Conservation (phyloP, 352 stramenopile species). For the Globisporangium heterothallicum region DNA sequence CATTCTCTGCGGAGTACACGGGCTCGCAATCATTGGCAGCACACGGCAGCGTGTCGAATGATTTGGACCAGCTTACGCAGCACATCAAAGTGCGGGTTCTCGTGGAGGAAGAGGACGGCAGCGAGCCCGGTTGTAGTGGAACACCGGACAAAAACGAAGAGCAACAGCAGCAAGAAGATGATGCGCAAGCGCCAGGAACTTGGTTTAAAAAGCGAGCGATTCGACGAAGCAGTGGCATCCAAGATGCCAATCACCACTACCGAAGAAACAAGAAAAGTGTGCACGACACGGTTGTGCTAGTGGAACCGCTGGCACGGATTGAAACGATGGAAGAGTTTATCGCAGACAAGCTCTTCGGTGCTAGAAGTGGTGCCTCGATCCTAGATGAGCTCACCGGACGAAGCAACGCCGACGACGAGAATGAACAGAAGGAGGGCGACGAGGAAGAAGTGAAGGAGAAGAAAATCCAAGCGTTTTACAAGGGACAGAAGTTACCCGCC, state of each 20-base stretch:
- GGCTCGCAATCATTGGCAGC: background rate
- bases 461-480: constrained; percentile 39
- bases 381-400: constrained; percentile 24
- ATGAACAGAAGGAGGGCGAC: constrained; percentile 18
- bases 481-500: constrained; percentile 21
- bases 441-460: constrained; percentile 26
- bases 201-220: constrained; percentile 24
- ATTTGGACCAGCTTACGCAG: constrained; percentile 60
- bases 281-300: constrained; percentile 66
- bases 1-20: constrained; percentile 29
- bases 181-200: constrained; percentile 10
- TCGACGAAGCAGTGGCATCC: constrained; percentile 8
- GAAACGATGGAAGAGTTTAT: constrained; percentile 81
- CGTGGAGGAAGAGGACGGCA: constrained; percentile 36
- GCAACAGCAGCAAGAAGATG: constrained; percentile 2
- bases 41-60: constrained; percentile 25
- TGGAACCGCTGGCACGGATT: constrained; percentile 68
- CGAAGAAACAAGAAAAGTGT: constrained; percentile 34
- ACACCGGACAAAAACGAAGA: constrained; percentile 41
- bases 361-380: constrained; percentile 17
- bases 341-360: constrained; percentile 54
- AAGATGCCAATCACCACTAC: constrained; percentile 12
- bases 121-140: constrained; percentile 1
- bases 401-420: constrained; percentile 16
- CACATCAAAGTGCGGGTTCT: constrained; percentile 70